Percentiles rank a stretch among this genome's conserved stretches.
These are phyloP conservation scores for Leishmania turanica DNA, from an alignment of 208 protist genomes.

Conservation along the genomic window DNA sequence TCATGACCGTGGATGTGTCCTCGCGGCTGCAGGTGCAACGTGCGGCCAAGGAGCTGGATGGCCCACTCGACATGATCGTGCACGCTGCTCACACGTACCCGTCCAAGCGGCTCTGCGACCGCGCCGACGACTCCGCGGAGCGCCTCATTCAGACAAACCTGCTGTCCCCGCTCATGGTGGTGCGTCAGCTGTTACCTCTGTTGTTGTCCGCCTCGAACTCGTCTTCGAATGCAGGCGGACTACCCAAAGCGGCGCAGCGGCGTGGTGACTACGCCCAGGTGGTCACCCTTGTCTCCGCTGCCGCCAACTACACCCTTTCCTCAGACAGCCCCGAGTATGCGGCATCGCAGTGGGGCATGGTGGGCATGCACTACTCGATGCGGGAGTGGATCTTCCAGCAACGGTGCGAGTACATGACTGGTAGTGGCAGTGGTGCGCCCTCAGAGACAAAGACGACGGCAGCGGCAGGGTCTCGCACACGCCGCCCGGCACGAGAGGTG, in stretches of 20 bases:
- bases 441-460: not conserved
- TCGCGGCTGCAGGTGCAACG: conserved; percentile 56
- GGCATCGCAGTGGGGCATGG: conserved; percentile 54
- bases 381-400: conserved; percentile 37
- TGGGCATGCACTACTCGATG: conserved; percentile 62
- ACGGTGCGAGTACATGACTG: conserved; percentile 5
- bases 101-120: conserved; percentile 40
- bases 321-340: conserved; percentile 43
- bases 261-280: conserved; percentile 30
- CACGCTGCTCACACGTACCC: conserved; percentile 39
- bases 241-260: not conserved
- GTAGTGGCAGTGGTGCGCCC: not conserved
- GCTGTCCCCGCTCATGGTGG: conserved; percentile 37
- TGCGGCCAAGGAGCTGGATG: conserved; percentile 38
- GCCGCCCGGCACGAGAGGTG: conserved; percentile 11
- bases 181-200: conserved; percentile 35
- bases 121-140: conserved; percentile 52
- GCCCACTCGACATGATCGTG: conserved; percentile 48
- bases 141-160: conserved; percentile 46
- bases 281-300: conserved; percentile 40
- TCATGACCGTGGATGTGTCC: conserved; percentile 40
- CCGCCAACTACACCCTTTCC: conserved; percentile 27
- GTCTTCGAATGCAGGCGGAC: not conserved
- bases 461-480: not conserved
- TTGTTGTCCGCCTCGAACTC: conserved; percentile 23